Evolutionary conservation across 257 asterid genomes (phyloP).

Genomic region (Anisodus acutangulus): DNA sequence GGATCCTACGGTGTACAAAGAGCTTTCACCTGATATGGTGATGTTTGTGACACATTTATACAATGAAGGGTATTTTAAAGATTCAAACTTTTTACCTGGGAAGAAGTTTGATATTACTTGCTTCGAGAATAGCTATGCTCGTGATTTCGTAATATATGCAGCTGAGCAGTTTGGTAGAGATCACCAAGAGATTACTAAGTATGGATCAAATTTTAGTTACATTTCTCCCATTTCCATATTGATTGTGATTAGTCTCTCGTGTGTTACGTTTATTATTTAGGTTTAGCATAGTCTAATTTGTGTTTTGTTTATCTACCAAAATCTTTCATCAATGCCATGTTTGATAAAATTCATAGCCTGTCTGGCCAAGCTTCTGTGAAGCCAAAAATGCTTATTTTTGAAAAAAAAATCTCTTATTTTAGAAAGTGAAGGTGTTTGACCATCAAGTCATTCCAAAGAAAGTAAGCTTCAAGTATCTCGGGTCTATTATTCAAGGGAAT

Average conservation of each 20-base stretch:
- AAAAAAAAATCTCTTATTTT: too few species aligned
- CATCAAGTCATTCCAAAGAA: too few species aligned
- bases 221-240: not conserved
- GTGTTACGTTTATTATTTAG: not conserved
- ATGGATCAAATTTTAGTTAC: conserved; percentile 30
- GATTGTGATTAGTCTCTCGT: not conserved
- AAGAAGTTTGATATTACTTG: conserved; percentile 49
- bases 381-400: too few species aligned
- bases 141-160: conserved; percentile 59
- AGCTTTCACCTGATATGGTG: conserved; percentile 72
- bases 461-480: too few species aligned
- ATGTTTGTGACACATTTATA: conserved; percentile 54
- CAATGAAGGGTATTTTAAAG: conserved; percentile 59
- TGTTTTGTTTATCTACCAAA: conserved; percentile 10
- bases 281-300: not conserved
- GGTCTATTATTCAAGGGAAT: too few species aligned
- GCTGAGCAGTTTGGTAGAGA: conserved; percentile 69
- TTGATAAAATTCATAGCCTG: not conserved
- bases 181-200: conserved; percentile 72
- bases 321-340: not conserved
- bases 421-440: too few species aligned
- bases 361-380: too few species aligned
- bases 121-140: conserved; percentile 61
- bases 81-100: conserved; percentile 50
- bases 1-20: conserved; percentile 49